A percentile compares a stretch with the other conserved stretches of the same genome.
phyloP scores from a whole-genome alignment of 1,139 yeast genomes.

The Arxiozyma bovina region DNA sequence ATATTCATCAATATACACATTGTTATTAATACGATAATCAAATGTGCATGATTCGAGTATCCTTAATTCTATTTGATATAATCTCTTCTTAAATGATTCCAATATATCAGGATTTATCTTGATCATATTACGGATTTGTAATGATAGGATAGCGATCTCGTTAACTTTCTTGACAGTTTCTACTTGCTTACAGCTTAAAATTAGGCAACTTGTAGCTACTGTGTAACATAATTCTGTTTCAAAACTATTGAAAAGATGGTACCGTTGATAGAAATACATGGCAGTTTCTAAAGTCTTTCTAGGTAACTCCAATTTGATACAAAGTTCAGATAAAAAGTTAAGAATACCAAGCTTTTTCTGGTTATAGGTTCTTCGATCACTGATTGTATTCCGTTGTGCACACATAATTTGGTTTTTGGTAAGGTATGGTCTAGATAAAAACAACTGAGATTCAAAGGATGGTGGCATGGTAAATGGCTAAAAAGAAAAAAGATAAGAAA shows the following conservation, averaged over 20 bases:
- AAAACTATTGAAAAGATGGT: constrained; percentile 54
- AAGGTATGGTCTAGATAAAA: constrained; percentile 55
- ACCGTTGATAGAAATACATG: constrained; percentile 65
- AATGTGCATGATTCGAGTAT: constrained; percentile 66
- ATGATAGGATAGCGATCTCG: constrained; percentile 36
- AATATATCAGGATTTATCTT: constrained; percentile 28
- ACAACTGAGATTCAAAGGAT: constrained; percentile 21
- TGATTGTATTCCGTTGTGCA: constrained; percentile 45
- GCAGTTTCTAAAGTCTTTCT: constrained; percentile 57
- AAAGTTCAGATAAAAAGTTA: constrained; percentile 46
- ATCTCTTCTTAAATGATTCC: constrained; percentile 45
- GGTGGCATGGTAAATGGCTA: not conserved
- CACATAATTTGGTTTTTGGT: constrained; percentile 48
- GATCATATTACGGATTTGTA: constrained; percentile 29
- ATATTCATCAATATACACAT: constrained; percentile 52
- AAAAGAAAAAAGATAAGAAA: not conserved
- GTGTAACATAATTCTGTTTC: constrained; percentile 39
- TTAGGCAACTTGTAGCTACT: constrained; percentile 64
- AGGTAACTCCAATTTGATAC: constrained; percentile 53
- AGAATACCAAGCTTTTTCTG: constrained; percentile 48
- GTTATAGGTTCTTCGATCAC: constrained; percentile 41
- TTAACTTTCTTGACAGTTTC: constrained; percentile 78
- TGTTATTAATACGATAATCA: constrained; percentile 51
- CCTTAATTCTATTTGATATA: constrained; percentile 56
- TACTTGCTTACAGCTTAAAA: constrained; percentile 75